phyloP scores from a whole-genome alignment of 257 asterid genomes.

The Schizonepeta tenuifolia region DNA sequence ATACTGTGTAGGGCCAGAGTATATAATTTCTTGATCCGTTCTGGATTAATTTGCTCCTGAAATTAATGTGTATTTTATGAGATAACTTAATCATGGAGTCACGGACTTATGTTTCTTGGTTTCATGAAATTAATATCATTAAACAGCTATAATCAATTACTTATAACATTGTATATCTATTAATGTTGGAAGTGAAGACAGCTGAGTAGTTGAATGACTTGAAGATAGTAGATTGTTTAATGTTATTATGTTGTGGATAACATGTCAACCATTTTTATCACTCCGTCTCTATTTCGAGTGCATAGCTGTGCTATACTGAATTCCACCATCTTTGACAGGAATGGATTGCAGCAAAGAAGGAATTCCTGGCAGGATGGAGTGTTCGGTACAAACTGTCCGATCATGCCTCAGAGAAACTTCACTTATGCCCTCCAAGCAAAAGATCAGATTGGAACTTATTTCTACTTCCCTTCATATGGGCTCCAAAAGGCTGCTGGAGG shows the following conservation, averaged over 20 bases:
- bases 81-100: not conserved
- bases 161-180: not conserved
- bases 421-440: slow-evolving; percentile 87
- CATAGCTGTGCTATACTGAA: not conserved
- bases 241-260: not conserved
- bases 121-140: not conserved
- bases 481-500: slow-evolving; percentile 96
- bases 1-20: slow-evolving; percentile 41
- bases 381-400: slow-evolving; percentile 85
- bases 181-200: not conserved
- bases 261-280: not conserved
- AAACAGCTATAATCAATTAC: not conserved
- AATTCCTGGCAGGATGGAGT: slow-evolving; percentile 97
- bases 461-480: slow-evolving; percentile 83
- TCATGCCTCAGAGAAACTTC: slow-evolving; percentile 77
- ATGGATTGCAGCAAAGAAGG: slow-evolving; percentile 91
- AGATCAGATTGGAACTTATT: slow-evolving; percentile 91
- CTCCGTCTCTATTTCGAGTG: not conserved
- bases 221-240: not conserved
- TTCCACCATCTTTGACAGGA: slow-evolving; percentile 51
- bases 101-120: slow-evolving; percentile 12
- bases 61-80: slow-evolving; percentile 2
- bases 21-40: slow-evolving; percentile 28
- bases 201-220: slow-evolving; percentile 6
- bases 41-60: slow-evolving; percentile 23